Conservation (phyloP, 2,329 filamentous ascomycete species). For the Aspergillus latus region DNA sequence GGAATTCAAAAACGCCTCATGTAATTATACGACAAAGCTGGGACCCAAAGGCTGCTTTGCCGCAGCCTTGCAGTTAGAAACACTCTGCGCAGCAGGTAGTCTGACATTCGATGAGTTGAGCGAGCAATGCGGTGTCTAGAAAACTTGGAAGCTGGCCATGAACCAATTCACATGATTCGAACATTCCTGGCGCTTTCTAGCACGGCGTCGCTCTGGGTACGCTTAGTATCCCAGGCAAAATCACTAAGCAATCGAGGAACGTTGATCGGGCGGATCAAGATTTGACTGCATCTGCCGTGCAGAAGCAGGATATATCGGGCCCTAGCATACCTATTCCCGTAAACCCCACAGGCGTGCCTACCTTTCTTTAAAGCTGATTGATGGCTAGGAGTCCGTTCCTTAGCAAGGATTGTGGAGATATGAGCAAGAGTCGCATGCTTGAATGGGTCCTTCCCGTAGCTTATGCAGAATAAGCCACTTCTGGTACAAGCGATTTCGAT, state of each 20-base stretch:
- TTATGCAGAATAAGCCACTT: background rate
- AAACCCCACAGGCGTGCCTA: background rate
- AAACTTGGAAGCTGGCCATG: background rate
- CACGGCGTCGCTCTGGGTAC: background rate
- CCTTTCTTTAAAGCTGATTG: background rate
- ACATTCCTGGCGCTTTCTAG: slow-evolving; percentile 1
- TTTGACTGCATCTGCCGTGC: background rate
- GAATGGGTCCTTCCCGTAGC: background rate
- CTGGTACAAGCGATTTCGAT: background rate
- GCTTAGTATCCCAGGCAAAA: background rate
- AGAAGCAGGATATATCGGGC: background rate
- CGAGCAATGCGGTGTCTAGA: background rate
- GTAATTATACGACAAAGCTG: background rate
- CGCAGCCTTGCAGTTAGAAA: too few species aligned
- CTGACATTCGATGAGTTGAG: background rate
- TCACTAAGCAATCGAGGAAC: background rate
- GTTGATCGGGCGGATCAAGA: background rate
- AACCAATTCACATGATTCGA: background rate
- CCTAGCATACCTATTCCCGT: slow-evolving; percentile 4
- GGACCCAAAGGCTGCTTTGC: too few species aligned
- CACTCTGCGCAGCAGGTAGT: background rate
- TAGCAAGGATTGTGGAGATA: background rate
- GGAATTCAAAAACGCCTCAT: background rate
- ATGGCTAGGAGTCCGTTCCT: slow-evolving; percentile 1
- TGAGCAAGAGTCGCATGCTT: slow-evolving; percentile 4